Evolutionary conservation across 2,329 filamentous ascomycete species (phyloP).

Genomic region (Verticillium tricorpus): DNA sequence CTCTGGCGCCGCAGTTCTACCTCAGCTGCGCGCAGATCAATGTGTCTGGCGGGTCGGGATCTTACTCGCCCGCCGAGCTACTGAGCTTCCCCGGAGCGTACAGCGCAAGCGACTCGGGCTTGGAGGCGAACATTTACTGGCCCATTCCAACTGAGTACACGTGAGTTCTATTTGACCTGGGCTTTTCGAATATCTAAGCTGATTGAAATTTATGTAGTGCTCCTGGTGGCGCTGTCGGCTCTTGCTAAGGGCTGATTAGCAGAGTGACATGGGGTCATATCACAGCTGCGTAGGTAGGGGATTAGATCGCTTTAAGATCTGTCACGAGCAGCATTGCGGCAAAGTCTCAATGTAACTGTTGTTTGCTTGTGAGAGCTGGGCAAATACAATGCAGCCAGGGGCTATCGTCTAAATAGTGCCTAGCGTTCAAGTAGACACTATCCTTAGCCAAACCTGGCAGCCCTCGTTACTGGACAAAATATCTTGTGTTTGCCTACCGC

Average conservation of each 20-base stretch:
- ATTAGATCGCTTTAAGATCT: too few species aligned
- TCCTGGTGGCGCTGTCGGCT: neutral
- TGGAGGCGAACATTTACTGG: slow-evolving; percentile 37
- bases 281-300: too few species aligned
- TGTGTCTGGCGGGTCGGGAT: slow-evolving; percentile 33
- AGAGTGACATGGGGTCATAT: too few species aligned
- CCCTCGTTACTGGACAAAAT: too few species aligned
- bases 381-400: too few species aligned
- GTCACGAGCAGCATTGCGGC: too few species aligned
- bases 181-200: neutral
- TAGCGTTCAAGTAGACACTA: too few species aligned
- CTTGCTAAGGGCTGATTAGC: neutral
- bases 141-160: slow-evolving; percentile 32
- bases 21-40: slow-evolving; percentile 24
- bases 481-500: too few species aligned
- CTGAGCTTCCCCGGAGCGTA: slow-evolving; percentile 33
- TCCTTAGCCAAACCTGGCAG: too few species aligned
- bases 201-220: neutral
- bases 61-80: slow-evolving; percentile 28
- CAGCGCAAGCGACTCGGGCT: slow-evolving; percentile 29
- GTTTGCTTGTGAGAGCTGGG: too few species aligned
- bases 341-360: too few species aligned
- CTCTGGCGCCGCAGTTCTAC: slow-evolving; percentile 41
- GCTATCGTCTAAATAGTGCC: too few species aligned
- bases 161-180: slow-evolving; percentile 4